Evolutionary conservation across 768 basidiomycete species (phyloP), one percentile per base, ranked within the genome.

Genomic region (Mycena galericulata): DNA sequence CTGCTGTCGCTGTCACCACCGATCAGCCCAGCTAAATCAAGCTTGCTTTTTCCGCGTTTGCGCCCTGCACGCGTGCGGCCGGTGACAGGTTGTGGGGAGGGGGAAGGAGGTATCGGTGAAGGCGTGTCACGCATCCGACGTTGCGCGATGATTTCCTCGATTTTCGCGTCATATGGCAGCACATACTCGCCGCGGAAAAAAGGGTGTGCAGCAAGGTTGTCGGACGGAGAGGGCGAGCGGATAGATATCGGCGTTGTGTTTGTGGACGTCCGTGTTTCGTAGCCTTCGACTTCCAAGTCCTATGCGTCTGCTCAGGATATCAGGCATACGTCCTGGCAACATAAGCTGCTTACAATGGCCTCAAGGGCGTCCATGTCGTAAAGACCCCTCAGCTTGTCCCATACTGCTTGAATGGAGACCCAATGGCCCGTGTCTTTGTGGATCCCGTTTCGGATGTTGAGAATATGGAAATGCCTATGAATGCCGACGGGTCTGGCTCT

Each of bases 1-100:
- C 93, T 94, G 73, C 92, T 93, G 70, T 94, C 93, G 74, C 93
- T 94, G 74, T 95, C 92, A 1, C 93, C 93, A 17, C 88, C 89
- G 2, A 94, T 87, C n/a, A 94, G 78, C 0, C 92, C 92, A 0
- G 92, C 91, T 79, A 91, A 81, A 63, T 89, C 87, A 9, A 87
- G 83, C 71, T 88, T 89, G 26, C 85, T 87, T 68, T 82, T 85
- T 26, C 84, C 81, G 46, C 84, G 83, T 36, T 79, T 83, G 24
- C 73, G 67, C 14, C 77, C 72, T 1, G 69, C 74, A 18, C 79
- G 76, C n/a, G 73, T 71, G 0, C 76, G 68, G 12, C 75, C 74
- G 46, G 72, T 74, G 68, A 75, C 74, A 58, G 77, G 71, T 51
- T 78, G 67, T 74, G 87, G 64, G 72, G 86, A 69, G 77, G 86